Evolutionary conservation across 2,329 filamentous ascomycete species (phyloP).

Genomic region (Colletotrichum plurivorum): DNA sequence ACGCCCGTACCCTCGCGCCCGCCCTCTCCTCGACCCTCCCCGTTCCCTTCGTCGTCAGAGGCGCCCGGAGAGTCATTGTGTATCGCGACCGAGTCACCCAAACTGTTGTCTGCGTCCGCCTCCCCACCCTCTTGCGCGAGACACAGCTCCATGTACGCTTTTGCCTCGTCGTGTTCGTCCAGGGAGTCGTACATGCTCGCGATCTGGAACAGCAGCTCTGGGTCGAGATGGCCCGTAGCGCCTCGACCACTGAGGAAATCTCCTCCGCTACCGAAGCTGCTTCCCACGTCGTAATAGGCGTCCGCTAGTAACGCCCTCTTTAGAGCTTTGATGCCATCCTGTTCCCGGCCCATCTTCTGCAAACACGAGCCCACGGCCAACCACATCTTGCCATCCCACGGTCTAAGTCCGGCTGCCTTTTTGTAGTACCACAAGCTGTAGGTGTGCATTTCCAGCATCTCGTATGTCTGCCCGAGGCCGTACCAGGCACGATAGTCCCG

Average conservation of each 20-base stretch:
- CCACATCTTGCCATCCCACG: slow-evolving; percentile 99
- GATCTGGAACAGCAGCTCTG: slow-evolving; percentile 91
- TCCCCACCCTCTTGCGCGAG: slow-evolving; percentile 87
- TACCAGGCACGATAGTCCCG: slow-evolving; percentile 99
- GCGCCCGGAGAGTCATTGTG: slow-evolving; percentile 66
- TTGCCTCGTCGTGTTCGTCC: slow-evolving; percentile 83
- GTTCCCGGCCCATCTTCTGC: slow-evolving; percentile 86
- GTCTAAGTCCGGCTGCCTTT: slow-evolving; percentile 90
- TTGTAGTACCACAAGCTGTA: slow-evolving; percentile 99
- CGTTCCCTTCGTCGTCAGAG: slow-evolving; percentile 52
- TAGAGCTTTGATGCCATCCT: slow-evolving; percentile 94
- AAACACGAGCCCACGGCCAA: slow-evolving; percentile 94
- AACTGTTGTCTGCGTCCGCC: slow-evolving; percentile 55
- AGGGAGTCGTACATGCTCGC: slow-evolving; percentile 89
- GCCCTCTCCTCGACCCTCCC: slow-evolving; percentile 46
- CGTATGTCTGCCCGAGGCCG: slow-evolving; percentile 95
- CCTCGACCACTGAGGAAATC: slow-evolving; percentile 64
- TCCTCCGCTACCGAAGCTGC: slow-evolving; percentile 65
- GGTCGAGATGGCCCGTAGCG: slow-evolving; percentile 78
- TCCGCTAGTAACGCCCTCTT: slow-evolving; percentile 93
- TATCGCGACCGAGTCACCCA: slow-evolving; percentile 67
- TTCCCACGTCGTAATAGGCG: slow-evolving; percentile 82
- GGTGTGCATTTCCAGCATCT: slow-evolving; percentile 97
- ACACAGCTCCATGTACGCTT: slow-evolving; percentile 95
- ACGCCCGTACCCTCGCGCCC: slow-evolving; percentile 79